phyloP scores from a whole-genome alignment of 768 basidiomycete species.

The Gelatoporia subvermispora region DNA sequence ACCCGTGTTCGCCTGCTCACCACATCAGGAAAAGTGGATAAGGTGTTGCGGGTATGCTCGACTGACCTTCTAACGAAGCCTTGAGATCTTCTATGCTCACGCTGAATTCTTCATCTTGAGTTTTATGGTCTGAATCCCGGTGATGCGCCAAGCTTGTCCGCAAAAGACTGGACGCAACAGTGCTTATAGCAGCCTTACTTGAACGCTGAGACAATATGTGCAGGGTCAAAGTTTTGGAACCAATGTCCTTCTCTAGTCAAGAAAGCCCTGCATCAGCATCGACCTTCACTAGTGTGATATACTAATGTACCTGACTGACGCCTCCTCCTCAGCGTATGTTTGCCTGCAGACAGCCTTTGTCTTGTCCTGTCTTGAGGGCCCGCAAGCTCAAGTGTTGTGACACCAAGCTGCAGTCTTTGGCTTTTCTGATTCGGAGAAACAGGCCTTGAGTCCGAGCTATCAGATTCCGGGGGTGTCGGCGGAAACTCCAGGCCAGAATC shows the following conservation, averaged over 20 bases:
- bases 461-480: conserved; percentile 73
- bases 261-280: background rate
- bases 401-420: conserved; percentile 12
- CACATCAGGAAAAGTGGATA: background rate
- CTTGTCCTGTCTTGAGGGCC: background rate
- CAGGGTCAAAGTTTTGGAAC: conserved; percentile 34
- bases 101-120: conserved; percentile 12
- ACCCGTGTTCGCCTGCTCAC: conserved; percentile 41
- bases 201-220: conserved; percentile 54
- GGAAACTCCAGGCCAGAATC: conserved; percentile 66
- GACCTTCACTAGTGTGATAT: background rate
- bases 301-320: conserved; percentile 14
- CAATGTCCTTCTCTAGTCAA: background rate
- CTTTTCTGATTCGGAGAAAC: conserved; percentile 42
- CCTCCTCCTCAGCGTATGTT: conserved; percentile 16
- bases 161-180: conserved; percentile 45
- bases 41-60: background rate
- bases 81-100: conserved; percentile 30
- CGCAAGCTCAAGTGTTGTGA: conserved; percentile 13
- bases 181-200: conserved; percentile 62
- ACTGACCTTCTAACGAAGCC: conserved; percentile 54
- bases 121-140: conserved; percentile 14
- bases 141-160: conserved; percentile 8
- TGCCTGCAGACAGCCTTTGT: conserved; percentile 5
- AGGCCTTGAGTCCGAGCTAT: conserved; percentile 60